phyloP scores from a whole-genome alignment of 2,329 filamentous ascomycete species.

The Aspergillus sojae region DNA sequence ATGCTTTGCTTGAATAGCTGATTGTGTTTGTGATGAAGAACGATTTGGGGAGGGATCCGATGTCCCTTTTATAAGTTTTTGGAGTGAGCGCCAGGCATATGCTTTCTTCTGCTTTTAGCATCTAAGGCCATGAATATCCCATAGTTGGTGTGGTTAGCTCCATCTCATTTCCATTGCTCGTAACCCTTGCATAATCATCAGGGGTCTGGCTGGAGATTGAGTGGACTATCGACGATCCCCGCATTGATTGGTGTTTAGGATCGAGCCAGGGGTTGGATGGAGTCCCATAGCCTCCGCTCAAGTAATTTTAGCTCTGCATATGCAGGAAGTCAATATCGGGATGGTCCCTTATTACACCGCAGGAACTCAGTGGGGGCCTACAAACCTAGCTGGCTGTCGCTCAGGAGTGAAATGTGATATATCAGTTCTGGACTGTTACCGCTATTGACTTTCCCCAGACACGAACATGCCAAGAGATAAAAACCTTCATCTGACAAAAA shows the following conservation, averaged over 20 bases:
- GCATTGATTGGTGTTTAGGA: too few species aligned
- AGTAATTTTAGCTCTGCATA: neutral
- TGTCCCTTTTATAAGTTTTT: slow-evolving; percentile 24
- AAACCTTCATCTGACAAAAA: neutral
- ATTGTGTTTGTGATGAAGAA: slow-evolving; percentile 11
- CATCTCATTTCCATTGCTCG: neutral
- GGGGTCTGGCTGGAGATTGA: neutral
- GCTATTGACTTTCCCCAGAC: neutral
- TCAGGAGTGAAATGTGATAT: neutral
- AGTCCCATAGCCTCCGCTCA: neutral
- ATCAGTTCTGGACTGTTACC: neutral
- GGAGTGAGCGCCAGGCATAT: too few species aligned
- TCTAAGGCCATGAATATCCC: neutral
- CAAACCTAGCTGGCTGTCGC: neutral
- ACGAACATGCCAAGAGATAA: neutral
- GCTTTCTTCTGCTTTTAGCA: neutral
- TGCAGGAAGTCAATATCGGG: neutral
- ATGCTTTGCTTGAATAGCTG: slow-evolving; percentile 5
- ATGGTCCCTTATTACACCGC: neutral
- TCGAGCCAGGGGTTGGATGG: neutral
- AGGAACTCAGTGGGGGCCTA: neutral
- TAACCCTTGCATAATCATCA: neutral
- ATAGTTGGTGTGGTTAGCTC: neutral
- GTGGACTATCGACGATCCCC: neutral
- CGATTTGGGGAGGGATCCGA: slow-evolving; percentile 3